A percentile compares a stretch with the other conserved stretches of the same genome.
Evolutionary conservation across 2,329 filamentous ascomycete species (phyloP).

Genomic region (Chaetoscypha palmicola): DNA sequence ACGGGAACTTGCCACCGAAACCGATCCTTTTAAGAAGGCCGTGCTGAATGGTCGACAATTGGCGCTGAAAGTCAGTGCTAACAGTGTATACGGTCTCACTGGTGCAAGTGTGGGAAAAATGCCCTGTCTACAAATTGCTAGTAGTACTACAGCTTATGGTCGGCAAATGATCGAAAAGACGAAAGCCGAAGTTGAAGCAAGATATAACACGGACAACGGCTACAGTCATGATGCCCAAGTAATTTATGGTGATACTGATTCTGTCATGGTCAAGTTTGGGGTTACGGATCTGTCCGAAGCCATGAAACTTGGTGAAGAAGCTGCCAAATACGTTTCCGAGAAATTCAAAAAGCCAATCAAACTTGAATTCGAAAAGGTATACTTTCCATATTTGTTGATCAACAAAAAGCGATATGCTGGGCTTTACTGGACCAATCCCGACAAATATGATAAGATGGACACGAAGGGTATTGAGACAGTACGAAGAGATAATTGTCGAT

Average conservation of each 20-base stretch:
- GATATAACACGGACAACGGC: slow-evolving; percentile 87
- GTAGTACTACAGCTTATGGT: slow-evolving; percentile 93
- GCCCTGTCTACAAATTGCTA: slow-evolving; percentile 89
- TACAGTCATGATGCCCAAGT: slow-evolving; percentile 93
- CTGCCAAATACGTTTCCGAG: slow-evolving; percentile 76
- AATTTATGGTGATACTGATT: slow-evolving; percentile 98
- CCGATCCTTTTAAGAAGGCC: slow-evolving; percentile 94
- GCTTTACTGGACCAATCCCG: slow-evolving; percentile 90
- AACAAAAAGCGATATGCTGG: slow-evolving; percentile 99
- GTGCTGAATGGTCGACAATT: slow-evolving; percentile 95
- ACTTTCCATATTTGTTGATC: slow-evolving; percentile 95
- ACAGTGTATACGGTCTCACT: slow-evolving; percentile 95
- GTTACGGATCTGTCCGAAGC: slow-evolving; percentile 77
- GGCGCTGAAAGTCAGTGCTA: slow-evolving; percentile 92
- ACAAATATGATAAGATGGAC: slow-evolving; percentile 99
- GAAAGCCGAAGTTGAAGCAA: slow-evolving; percentile 86
- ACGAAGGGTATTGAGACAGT: slow-evolving; percentile 99
- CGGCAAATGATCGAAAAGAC: slow-evolving; percentile 99
- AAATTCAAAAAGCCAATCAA: slow-evolving; percentile 98
- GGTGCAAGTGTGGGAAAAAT: slow-evolving; percentile 94
- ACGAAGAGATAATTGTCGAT: slow-evolving; percentile 86
- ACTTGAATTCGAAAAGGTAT: slow-evolving; percentile 98
- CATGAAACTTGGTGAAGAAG: slow-evolving; percentile 94
- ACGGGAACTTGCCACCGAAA: slow-evolving; percentile 79
- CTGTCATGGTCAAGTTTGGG: slow-evolving; percentile 99